These are phyloP conservation scores for Kingdonia uniflora DNA, from an alignment of 164 flowering plant species.

Conservation along the genomic window DNA sequence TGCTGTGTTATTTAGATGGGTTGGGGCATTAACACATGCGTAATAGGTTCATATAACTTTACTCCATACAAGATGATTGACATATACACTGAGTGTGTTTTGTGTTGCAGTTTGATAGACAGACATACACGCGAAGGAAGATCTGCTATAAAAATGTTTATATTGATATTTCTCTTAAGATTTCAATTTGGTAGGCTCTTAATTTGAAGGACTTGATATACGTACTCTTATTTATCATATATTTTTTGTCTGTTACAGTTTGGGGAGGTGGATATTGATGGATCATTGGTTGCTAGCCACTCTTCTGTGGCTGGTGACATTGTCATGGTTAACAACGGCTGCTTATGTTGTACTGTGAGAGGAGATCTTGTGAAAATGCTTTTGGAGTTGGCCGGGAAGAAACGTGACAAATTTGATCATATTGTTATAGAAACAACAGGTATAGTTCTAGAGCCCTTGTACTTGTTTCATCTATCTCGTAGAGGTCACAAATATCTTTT, in stretches of 20 bases:
- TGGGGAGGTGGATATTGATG: conserved; percentile 98
- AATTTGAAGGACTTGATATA: not conserved
- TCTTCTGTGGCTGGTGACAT: conserved; percentile 63
- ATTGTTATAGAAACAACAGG: conserved; percentile 98
- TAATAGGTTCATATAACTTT: too few species aligned
- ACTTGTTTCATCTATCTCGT: not conserved
- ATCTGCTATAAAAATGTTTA: too few species aligned
- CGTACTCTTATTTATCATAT: not conserved
- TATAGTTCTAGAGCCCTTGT: conserved; percentile 11
- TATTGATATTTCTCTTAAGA: too few species aligned
- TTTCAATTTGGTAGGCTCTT: not conserved
- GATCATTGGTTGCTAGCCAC: conserved; percentile 89
- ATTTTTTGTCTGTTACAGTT: conserved; percentile 34
- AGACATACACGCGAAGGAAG: too few species aligned
- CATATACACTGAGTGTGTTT: too few species aligned
- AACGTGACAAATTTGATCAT: conserved; percentile 80
- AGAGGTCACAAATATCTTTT: not conserved
- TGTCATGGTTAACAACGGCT: conserved; percentile 93
- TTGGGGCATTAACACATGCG: too few species aligned
- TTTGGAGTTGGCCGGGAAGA: conserved; percentile 59
- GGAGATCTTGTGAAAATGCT: conserved; percentile 95
- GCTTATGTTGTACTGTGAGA: conserved; percentile 89
- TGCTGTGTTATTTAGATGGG: too few species aligned
- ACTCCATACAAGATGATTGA: too few species aligned
- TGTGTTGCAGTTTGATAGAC: too few species aligned